These are phyloP conservation scores for Globisporangium abappressorium DNA, from an alignment of 352 stramenopile species.

Conservation along the genomic window DNA sequence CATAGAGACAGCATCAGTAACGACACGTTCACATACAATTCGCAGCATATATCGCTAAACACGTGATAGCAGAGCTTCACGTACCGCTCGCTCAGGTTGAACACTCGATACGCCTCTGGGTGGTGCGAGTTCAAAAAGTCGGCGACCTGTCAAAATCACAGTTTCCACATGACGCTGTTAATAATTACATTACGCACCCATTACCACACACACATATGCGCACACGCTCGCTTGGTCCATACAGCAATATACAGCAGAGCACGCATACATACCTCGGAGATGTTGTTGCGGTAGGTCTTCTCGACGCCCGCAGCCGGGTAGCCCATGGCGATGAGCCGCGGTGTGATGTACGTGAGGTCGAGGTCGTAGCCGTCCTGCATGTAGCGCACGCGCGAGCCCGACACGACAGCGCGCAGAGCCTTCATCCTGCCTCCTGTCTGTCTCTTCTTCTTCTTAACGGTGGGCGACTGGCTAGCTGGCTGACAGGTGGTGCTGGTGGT, in stretches of 20 bases:
- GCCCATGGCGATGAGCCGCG: slow-evolving; percentile 75
- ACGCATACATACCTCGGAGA: slow-evolving; percentile 44
- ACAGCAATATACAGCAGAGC: background rate
- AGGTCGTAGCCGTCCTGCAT: slow-evolving; percentile 82
- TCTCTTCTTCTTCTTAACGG: background rate
- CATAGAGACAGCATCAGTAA: background rate
- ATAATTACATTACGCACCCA: background rate
- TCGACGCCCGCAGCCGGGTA: slow-evolving; percentile 80
- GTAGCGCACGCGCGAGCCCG: slow-evolving; percentile 80
- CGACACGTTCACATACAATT: background rate
- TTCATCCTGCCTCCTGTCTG: slow-evolving; percentile 44
- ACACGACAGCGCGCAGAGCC: slow-evolving; percentile 70
- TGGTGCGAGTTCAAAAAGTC: slow-evolving; percentile 69
- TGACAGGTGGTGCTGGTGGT: background rate
- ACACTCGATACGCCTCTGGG: slow-evolving; percentile 65
- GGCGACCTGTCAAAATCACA: slow-evolving; percentile 34
- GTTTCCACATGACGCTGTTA: background rate
- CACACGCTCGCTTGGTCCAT: background rate
- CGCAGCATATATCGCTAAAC: background rate
- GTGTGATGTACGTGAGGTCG: slow-evolving; percentile 86
- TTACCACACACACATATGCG: background rate
- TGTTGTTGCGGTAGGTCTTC: slow-evolving; percentile 86
- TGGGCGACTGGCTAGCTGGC: background rate
- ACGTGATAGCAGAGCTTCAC: background rate
- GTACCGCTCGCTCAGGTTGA: slow-evolving; percentile 80